These are phyloP conservation scores for Penicillium pulvis DNA, from an alignment of 495 filamentous ascomycete genomes.

Conservation along the genomic window DNA sequence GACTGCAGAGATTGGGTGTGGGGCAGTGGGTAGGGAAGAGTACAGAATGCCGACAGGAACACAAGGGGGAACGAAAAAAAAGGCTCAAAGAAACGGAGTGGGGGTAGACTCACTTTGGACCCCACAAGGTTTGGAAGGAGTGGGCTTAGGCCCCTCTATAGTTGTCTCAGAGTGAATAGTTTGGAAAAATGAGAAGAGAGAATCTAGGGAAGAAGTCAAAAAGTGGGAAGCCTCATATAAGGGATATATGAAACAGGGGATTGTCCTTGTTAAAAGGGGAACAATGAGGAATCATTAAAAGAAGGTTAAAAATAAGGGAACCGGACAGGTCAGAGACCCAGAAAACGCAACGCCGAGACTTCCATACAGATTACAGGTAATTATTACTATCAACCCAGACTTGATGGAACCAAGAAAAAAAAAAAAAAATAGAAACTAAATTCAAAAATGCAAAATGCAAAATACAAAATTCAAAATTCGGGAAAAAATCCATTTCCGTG, in stretches of 20 bases:
- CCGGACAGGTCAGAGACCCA: slow-evolving; percentile 24
- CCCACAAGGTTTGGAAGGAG: slow-evolving; percentile 24
- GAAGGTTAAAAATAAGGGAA: slow-evolving; percentile 37
- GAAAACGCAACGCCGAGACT: slow-evolving; percentile 29
- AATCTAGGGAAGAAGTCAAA: background rate
- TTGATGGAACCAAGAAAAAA: background rate
- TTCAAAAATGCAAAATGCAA: slow-evolving; percentile 8
- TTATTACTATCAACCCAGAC: slow-evolving; percentile 3
- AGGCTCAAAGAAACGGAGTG: slow-evolving; percentile 8
- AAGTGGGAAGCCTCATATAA: background rate
- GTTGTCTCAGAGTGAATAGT: slow-evolving; percentile 19
- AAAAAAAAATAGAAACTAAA: background rate
- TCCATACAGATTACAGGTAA: slow-evolving; percentile 20
- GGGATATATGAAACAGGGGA: slow-evolving; percentile 6
- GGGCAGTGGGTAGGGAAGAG: slow-evolving; percentile 23
- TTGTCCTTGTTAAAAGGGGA: background rate
- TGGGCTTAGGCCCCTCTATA: slow-evolving; percentile 17
- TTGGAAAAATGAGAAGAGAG: slow-evolving; percentile 11
- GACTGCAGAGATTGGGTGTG: slow-evolving; percentile 34
- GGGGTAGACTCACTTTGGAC: slow-evolving; percentile 21
- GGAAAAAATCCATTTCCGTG: slow-evolving; percentile 1
- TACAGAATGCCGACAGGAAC: slow-evolving; percentile 31
- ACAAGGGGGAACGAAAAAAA: slow-evolving; percentile 12
- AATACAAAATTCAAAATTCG: slow-evolving; percentile 10
- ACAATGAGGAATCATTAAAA: slow-evolving; percentile 28